These are phyloP conservation scores for Termitomyces titanicus DNA, from an alignment of 768 basidiomycete genomes.

Conservation along the genomic window DNA sequence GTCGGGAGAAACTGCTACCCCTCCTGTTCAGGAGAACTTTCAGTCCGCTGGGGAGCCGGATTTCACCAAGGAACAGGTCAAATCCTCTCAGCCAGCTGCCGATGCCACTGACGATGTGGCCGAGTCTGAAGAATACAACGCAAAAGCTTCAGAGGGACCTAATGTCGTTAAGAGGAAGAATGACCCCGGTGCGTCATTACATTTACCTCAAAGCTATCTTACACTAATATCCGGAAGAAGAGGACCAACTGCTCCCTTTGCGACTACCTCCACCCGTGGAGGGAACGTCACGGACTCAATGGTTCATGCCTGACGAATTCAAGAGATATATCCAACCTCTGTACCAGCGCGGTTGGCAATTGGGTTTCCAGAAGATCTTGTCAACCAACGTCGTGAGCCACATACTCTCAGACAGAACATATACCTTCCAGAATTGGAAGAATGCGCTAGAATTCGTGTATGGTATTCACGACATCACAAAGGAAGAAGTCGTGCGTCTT, in stretches of 20 bases:
- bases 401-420: slow-evolving; percentile 13
- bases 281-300: slow-evolving; percentile 1
- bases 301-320: slow-evolving; percentile 29
- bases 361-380: background rate
- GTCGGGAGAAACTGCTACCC: too few relatives aligned
- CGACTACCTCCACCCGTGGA: slow-evolving; percentile 13
- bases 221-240: background rate
- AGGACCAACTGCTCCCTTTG: slow-evolving; percentile 7
- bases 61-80: background rate
- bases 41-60: background rate
- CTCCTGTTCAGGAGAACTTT: too few relatives aligned
- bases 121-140: background rate
- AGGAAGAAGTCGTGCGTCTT: slow-evolving; percentile 27
- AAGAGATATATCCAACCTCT: slow-evolving; percentile 33
- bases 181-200: background rate
- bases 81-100: background rate
- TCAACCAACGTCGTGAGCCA: background rate
- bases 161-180: background rate
- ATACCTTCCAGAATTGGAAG: slow-evolving; percentile 16
- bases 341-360: slow-evolving; percentile 25
- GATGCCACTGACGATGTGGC: background rate
- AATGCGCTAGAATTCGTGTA: slow-evolving; percentile 17
- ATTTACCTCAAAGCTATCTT: background rate
- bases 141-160: background rate
- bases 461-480: slow-evolving; percentile 10